Evolutionary conservation across 257 asterid species (phyloP).

Genomic region (Orobanche coerulescens): DNA sequence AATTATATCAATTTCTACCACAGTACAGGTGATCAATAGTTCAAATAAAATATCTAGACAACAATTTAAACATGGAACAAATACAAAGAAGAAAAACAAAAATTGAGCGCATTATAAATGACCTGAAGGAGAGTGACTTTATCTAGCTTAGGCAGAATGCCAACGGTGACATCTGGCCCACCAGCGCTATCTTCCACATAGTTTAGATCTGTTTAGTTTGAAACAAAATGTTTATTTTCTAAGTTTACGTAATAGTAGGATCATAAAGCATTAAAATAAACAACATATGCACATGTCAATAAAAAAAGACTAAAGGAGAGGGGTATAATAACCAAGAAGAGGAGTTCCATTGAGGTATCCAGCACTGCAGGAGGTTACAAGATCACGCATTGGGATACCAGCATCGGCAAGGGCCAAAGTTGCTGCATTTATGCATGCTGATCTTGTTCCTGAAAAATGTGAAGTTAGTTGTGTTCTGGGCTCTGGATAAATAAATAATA

Average conservation of each 20-base stretch:
- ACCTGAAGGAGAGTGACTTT: constrained; percentile 98
- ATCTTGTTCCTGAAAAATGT: constrained; percentile 72
- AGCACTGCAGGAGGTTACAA: constrained; percentile 87
- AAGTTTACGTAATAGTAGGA: neutral
- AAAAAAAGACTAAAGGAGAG: too few species aligned
- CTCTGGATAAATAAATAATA: neutral
- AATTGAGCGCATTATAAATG: neutral
- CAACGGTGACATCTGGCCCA: constrained; percentile 96
- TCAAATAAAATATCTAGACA: neutral
- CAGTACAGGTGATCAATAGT: neutral
- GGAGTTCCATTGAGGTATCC: constrained; percentile 82
- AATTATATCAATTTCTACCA: neutral
- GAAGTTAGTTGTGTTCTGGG: neutral
- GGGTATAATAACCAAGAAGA: constrained; percentile 54
- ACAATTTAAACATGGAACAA: neutral
- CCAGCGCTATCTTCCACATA: constrained; percentile 96
- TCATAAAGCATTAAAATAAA: neutral
- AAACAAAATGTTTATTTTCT: constrained; percentile 2
- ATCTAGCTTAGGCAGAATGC: constrained; percentile 80
- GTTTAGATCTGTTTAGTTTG: constrained; percentile 56
- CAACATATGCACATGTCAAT: neutral
- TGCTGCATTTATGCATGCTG: constrained; percentile 99
- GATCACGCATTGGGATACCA: constrained; percentile 94
- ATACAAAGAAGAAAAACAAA: neutral
- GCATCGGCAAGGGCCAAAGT: constrained; percentile 97